These are phyloP conservation scores for Silene conica DNA, from an alignment of 148 eudicot genomes.

Conservation along the genomic window DNA sequence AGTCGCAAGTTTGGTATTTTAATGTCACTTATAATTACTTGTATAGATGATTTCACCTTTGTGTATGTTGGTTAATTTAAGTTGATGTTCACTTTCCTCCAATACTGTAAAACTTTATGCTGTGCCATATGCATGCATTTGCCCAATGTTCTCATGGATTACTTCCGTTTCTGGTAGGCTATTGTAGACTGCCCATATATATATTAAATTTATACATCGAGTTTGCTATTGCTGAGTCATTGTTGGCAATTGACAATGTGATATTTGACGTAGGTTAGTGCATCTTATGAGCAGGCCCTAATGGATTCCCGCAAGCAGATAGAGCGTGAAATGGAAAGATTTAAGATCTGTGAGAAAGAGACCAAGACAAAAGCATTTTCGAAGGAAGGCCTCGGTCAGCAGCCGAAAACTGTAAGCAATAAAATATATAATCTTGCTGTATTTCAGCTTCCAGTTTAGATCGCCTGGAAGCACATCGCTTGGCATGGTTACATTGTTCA, in stretches of 20 bases:
- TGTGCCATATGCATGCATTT: neutral
- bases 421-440: neutral
- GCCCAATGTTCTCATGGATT: no score
- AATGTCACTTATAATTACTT: neutral
- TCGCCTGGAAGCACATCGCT: neutral
- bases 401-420: constrained; percentile 87
- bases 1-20: neutral
- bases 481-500: neutral
- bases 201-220: neutral
- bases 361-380: constrained; percentile 99
- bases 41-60: neutral
- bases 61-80: neutral
- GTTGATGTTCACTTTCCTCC: neutral
- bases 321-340: constrained; percentile 98
- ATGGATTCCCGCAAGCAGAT: constrained; percentile 94
- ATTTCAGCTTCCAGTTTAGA: constrained; percentile 2
- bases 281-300: constrained; percentile 99
- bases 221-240: constrained; percentile 5
- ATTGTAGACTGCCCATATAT: no score
- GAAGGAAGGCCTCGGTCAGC: constrained; percentile 97
- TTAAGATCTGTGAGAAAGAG: constrained; percentile 98
- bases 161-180: no score
- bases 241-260: constrained; percentile 42
- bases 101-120: neutral
- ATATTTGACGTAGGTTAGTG: constrained; percentile 97